Evolutionary conservation across 1,139 yeast species (phyloP), one percentile per base, ranked within the genome.

Genomic region (Nadsonia commutata): DNA sequence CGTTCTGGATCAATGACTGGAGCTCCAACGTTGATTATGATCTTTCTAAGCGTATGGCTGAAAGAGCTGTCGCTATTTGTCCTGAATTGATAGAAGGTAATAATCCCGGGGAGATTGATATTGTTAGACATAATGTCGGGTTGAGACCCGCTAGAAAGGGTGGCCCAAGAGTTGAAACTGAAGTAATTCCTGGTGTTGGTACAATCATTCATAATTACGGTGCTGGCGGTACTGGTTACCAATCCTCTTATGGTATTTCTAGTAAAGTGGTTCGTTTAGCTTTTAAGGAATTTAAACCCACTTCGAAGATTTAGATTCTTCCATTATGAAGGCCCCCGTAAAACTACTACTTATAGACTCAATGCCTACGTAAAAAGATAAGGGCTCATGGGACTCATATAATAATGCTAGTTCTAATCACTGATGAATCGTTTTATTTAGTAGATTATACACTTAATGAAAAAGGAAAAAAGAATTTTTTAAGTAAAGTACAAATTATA

Each of bases 181-280:
- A 76, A 48, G 42, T 38, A 6, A 48, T 55, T 3, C 57, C 57
- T 3, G 48, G 51, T 9, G 52, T 51, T 8, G 33, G 33, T 11
- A 49, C 52, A 0, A 59, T 80, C n/a, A 62, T 79, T n/a, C 78
- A 80, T 54, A 79, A 78, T 36, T 80, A 80, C 55, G 90, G 90
- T 3, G 76, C 78, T 31, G 88, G 80, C 6, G 86, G 41, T 0
- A 74, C 75, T 48, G 83, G 84, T 1, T 77, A 73, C 58, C 81
- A 74, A 55, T 71, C 79, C 3, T 80, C 79, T 2, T 62, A 68
- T 18, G 80, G 79, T 1, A 73, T 74, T 74, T 70, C 71, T 2
- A 52, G 54, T 36, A 55, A 56, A 41, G 74, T 70, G 13, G 70
- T 68, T 6, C 42, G 36, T 19, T 19, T 42, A 27, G 13, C 13